These are phyloP conservation scores for Bothriochloa decipiens DNA, from an alignment of 176 grass and related monocot genomes.

Conservation along the genomic window DNA sequence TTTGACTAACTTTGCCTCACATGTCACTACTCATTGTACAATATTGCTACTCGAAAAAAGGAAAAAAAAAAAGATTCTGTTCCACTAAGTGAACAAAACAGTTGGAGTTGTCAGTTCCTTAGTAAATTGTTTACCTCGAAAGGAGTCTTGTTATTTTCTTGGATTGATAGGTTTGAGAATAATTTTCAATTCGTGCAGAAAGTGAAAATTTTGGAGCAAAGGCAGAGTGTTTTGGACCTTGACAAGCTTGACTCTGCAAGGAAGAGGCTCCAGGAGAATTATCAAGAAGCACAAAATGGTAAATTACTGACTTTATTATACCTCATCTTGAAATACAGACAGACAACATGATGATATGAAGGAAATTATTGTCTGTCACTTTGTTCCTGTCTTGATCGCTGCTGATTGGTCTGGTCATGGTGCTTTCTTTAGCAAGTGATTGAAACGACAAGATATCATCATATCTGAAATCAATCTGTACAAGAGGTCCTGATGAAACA, in stretches of 20 bases:
- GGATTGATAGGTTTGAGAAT: neutral
- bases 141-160: neutral
- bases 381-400: too few species aligned
- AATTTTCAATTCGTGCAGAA: conserved; percentile 40
- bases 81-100: conserved; percentile 11
- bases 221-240: conserved; percentile 48
- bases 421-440: neutral
- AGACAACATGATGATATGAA: neutral
- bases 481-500: neutral
- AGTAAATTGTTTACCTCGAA: neutral
- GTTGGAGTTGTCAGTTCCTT: neutral
- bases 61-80: neutral
- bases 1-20: conserved; percentile 34
- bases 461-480: neutral
- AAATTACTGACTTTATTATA: neutral
- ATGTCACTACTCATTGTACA: conserved; percentile 1
- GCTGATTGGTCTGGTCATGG: neutral
- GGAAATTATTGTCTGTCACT: neutral
- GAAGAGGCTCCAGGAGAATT: conserved; percentile 87
- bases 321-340: neutral
- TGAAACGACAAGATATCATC: neutral
- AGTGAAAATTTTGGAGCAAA: conserved; percentile 50
- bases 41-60: conserved; percentile 15
- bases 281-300: conserved; percentile 87
- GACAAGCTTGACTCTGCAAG: conserved; percentile 66